Evolutionary conservation across 2,329 filamentous ascomycete genomes (phyloP).

Genomic region (Rutstroemia sp.): DNA sequence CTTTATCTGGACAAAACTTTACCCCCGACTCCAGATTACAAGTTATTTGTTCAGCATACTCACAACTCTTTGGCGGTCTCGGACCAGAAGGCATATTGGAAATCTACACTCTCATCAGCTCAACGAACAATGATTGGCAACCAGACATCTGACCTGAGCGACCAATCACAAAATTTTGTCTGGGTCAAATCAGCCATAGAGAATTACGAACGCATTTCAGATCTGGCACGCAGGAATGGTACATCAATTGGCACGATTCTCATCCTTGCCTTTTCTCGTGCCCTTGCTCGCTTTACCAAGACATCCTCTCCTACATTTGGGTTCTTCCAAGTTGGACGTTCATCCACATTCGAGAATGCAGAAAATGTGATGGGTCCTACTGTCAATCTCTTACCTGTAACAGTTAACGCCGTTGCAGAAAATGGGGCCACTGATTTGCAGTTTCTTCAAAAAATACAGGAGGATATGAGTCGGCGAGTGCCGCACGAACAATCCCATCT

Average conservation of each 20-base stretch:
- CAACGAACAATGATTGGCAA: not conserved
- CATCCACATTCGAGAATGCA: not conserved
- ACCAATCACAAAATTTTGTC: not conserved
- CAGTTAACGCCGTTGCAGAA: not conserved
- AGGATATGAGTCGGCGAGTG: not conserved
- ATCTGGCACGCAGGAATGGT: not conserved
- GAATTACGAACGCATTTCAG: not conserved
- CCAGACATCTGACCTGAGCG: not conserved
- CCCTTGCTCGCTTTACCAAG: not conserved
- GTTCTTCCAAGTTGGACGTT: slow-evolving; percentile 1
- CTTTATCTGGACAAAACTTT: not conserved
- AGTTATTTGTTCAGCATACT: not conserved
- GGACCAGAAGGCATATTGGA: not conserved
- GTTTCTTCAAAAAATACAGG: not conserved
- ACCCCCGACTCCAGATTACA: not conserved
- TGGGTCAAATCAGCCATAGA: not conserved
- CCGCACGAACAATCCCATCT: not conserved
- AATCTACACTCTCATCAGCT: not conserved
- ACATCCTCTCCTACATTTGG: not conserved
- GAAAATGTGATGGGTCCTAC: not conserved
- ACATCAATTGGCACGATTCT: not conserved
- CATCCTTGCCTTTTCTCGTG: not conserved
- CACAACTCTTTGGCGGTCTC: not conserved
- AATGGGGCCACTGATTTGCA: not conserved
- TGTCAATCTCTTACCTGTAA: not conserved